Evolutionary conservation across 2,329 filamentous ascomycete species (phyloP).

Genomic region (Pseudocercospora ulei): DNA sequence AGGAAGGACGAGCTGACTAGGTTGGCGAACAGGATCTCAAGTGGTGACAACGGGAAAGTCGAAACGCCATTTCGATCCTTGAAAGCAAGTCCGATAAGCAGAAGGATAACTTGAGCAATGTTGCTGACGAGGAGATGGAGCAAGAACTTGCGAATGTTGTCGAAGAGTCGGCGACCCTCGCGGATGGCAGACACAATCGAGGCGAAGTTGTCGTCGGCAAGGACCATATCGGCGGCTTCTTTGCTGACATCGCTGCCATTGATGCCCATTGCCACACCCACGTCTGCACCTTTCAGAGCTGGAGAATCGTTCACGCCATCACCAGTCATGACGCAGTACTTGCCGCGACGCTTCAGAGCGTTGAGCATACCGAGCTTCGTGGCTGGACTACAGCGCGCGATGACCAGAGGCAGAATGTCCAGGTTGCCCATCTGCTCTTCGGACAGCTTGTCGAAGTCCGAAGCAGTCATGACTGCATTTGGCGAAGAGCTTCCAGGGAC

Average conservation of each 20-base stretch:
- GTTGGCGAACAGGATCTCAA: constrained; percentile 44
- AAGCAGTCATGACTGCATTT: constrained; percentile 39
- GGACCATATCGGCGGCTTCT: constrained; percentile 40
- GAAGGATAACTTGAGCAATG: constrained; percentile 42
- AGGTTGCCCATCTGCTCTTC: constrained; percentile 39
- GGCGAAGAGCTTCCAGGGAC: constrained; percentile 23
- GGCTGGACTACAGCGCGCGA: constrained; percentile 41
- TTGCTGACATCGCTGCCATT: constrained; percentile 41
- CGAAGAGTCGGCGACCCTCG: constrained; percentile 40
- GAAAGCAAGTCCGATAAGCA: constrained; percentile 42
- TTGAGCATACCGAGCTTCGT: constrained; percentile 44
- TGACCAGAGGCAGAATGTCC: constrained; percentile 38
- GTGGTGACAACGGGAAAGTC: constrained; percentile 40
- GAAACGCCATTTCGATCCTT: constrained; percentile 39
- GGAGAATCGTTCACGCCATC: constrained; percentile 42
- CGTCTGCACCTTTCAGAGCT: constrained; percentile 40
- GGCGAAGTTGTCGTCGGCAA: constrained; percentile 41
- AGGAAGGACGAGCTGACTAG: constrained; percentile 43
- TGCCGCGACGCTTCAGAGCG: constrained; percentile 37
- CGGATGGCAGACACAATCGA: constrained; percentile 41
- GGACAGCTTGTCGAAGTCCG: constrained; percentile 39
- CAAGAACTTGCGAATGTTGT: constrained; percentile 44
- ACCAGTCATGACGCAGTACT: constrained; percentile 40
- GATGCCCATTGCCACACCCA: constrained; percentile 41
- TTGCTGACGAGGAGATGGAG: constrained; percentile 44